Conservation (phyloP, 257 asterid species). For the Paulownia fortunei region DNA sequence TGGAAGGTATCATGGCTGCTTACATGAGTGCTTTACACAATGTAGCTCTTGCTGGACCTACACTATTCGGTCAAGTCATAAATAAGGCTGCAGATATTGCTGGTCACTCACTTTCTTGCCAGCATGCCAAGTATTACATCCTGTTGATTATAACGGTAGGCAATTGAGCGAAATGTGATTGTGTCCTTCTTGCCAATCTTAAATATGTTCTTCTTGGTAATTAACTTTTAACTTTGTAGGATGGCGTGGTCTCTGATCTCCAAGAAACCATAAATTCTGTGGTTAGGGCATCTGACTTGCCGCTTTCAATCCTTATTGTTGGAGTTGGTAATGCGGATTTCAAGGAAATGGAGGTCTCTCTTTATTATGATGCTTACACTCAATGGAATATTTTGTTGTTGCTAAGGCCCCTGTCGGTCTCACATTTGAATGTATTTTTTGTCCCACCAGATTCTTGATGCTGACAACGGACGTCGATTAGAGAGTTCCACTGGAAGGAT, state of each 20-base stretch:
- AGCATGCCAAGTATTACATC: slow-evolving; percentile 64
- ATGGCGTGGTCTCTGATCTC: slow-evolving; percentile 73
- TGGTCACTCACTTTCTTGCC: slow-evolving; percentile 49
- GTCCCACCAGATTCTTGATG: slow-evolving; percentile 65
- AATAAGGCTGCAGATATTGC: slow-evolving; percentile 80
- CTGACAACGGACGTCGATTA: slow-evolving; percentile 67
- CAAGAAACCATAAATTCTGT: slow-evolving; percentile 69
- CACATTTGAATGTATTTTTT: neutral
- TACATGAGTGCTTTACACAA: slow-evolving; percentile 69
- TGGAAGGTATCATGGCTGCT: slow-evolving; percentile 79
- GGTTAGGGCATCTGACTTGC: slow-evolving; percentile 79
- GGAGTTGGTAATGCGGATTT: slow-evolving; percentile 91
- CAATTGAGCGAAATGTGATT: neutral
- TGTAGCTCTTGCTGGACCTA: slow-evolving; percentile 73
- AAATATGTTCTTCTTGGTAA: neutral
- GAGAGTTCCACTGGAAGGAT: slow-evolving; percentile 78
- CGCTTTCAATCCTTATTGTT: slow-evolving; percentile 75
- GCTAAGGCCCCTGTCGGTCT: neutral
- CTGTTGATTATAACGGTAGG: slow-evolving; percentile 75
- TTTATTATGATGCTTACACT: neutral
- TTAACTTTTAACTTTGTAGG: slow-evolving; percentile 43
- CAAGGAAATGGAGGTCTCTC: slow-evolving; percentile 68
- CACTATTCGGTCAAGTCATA: slow-evolving; percentile 80
- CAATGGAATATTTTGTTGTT: neutral
- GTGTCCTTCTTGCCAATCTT: neutral